Evolutionary conservation across 2,329 filamentous ascomycete genomes (phyloP).

Genomic region (Elsinoe ampelina): DNA sequence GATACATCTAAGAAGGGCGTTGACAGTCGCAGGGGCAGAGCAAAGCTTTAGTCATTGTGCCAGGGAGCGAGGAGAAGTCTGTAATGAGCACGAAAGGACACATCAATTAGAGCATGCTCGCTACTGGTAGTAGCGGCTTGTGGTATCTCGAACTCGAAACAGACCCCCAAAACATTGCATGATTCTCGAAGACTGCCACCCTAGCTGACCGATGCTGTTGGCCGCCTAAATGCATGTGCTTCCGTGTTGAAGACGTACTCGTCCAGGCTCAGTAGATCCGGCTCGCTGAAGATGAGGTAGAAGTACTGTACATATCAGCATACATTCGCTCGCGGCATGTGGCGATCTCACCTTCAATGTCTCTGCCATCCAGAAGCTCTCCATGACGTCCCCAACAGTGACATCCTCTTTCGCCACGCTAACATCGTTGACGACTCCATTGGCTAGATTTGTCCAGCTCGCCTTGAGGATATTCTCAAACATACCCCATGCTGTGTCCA

Average conservation of each 20-base stretch:
- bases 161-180: background rate
- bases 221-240: constrained; percentile 38
- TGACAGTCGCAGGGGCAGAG: background rate
- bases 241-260: constrained; percentile 44
- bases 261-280: constrained; percentile 35
- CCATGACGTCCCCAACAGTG: constrained; percentile 36
- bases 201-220: background rate
- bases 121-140: background rate
- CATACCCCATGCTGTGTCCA: constrained; percentile 42
- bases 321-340: background rate
- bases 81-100: too few species aligned
- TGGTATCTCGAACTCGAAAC: constrained; percentile 8
- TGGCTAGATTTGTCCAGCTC: constrained; percentile 37
- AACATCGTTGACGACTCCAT: constrained; percentile 38
- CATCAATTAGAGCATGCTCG: too few species aligned
- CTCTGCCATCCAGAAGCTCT: constrained; percentile 43
- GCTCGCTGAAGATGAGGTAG: constrained; percentile 38
- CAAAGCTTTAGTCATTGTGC: background rate
- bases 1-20: too few species aligned
- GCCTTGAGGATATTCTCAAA: constrained; percentile 36
- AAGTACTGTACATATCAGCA: constrained; percentile 29
- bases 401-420: constrained; percentile 29
- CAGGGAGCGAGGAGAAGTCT: background rate
- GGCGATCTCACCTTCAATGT: constrained; percentile 32
- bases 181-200: background rate